Base-by-base conservation (phyloP, 2,329 filamentous ascomycete species). In the Cadophora luteo-olivacea region DNA sequence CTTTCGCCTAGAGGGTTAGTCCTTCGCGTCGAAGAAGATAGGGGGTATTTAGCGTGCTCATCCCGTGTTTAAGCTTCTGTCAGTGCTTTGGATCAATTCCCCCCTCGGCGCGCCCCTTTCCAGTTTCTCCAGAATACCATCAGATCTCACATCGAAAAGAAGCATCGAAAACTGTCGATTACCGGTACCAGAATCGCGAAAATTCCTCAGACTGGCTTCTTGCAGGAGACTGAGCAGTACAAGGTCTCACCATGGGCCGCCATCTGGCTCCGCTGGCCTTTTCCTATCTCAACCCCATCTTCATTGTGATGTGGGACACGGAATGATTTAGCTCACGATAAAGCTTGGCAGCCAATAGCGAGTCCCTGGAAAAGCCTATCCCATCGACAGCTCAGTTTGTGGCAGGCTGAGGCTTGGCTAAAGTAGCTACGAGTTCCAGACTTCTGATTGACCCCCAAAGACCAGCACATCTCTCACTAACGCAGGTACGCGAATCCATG, bases 11-110 rank as follows among this genome's bases (percentile, higher is more conserved):
- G 41, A 45, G 16, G 41, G 4, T 45, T 45, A 45, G 41, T 14
- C 3, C 16, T 14, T 11, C 41, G 36, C 36, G 7, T 38, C 36
- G 36, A 38, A 14, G 36, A 5, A 29, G 4, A 38, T 38, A 29
- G 14, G 51, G 24, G 51, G 24, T 12, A 25, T 55, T 55, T 55
- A 33, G 52, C 52, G 25, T 16, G 4, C 11, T 9, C 52, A 19
- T 55, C 52, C 16, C 25, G 52, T 55, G 25, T 55, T 55, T 19
- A 55, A 55, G 52, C 25, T 55, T n/a, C 52, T 19, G 25, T 55
- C 29, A 55, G 16, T 19, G 25, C 29, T 5, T n/a, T 55, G 3
- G 3, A 6, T 19, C 11, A 2, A 45, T 19, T 45, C 12, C 14
- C 25, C 14, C 29, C 16, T n/a, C 24, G 33, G 29, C 14, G 33